Conservation (phyloP, 352 stramenopile species). For the Phytophthora fragariae region DNA sequence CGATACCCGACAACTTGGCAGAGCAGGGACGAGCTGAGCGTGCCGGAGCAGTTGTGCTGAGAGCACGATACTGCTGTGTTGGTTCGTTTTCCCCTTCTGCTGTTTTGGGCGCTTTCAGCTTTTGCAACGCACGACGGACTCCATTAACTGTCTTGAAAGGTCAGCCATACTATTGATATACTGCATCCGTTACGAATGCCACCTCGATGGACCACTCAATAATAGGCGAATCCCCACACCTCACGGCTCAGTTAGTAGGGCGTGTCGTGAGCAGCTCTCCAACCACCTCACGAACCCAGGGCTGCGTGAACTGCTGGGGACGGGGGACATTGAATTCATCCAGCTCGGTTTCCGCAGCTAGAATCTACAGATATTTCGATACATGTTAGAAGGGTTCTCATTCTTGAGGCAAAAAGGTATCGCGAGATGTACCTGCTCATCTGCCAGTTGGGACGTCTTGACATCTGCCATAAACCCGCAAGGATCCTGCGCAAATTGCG, state of each 20-base stretch:
- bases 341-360: conserved; percentile 62
- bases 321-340: conserved; percentile 70
- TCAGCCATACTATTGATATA: conserved; percentile 45
- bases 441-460: conserved; percentile 60
- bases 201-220: background rate
- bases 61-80: conserved; percentile 12
- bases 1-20: background rate
- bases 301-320: conserved; percentile 71
- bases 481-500: conserved; percentile 69
- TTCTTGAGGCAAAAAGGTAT: background rate
- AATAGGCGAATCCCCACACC: conserved; percentile 5
- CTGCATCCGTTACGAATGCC: conserved; percentile 27
- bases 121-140: conserved; percentile 21
- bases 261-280: conserved; percentile 38
- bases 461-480: conserved; percentile 73
- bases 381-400: background rate
- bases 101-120: conserved; percentile 16
- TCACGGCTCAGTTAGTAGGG: conserved; percentile 20
- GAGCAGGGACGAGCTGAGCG: background rate
- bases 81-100: conserved; percentile 20
- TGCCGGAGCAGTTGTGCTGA: conserved; percentile 12
- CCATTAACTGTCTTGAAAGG: conserved; percentile 26
- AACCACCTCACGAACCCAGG: conserved; percentile 67
- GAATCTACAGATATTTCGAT: conserved; percentile 43
- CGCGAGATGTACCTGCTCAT: conserved; percentile 54